A percentile compares a stretch with the other conserved stretches of the same genome.
These are phyloP conservation scores for Colletotrichum sp. DNA, from an alignment of 2,329 filamentous ascomycete genomes.

Conservation along the genomic window DNA sequence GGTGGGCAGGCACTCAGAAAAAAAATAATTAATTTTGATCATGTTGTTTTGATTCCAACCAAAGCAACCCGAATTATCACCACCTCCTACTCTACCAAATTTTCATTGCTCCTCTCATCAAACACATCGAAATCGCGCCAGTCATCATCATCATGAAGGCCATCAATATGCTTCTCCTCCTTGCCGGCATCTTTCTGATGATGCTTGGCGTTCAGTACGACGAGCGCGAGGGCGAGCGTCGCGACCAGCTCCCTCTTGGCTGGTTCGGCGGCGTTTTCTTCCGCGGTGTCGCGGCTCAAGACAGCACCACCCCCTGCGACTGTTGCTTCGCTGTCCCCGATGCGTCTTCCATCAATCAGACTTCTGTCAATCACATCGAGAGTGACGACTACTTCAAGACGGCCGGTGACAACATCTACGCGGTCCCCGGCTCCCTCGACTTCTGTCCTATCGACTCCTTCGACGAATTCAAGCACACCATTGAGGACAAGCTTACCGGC, in stretches of 20 bases:
- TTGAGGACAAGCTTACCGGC: background rate
- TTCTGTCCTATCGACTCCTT: background rate
- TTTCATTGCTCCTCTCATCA: background rate
- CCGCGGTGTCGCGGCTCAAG: background rate
- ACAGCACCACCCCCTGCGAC: too few species aligned
- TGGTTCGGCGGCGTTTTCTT: background rate
- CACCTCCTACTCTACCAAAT: background rate
- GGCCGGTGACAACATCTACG: background rate
- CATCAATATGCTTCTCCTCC: background rate
- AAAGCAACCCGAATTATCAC: background rate
- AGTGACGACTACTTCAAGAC: background rate
- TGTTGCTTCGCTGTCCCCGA: background rate
- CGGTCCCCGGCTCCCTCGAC: accelerated
- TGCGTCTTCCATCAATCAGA: background rate
- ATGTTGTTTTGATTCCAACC: background rate
- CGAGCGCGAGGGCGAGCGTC: background rate
- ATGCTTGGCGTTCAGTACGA: background rate
- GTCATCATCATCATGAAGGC: accelerated
- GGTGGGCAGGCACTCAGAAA: background rate
- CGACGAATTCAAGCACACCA: background rate
- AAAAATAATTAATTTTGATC: background rate
- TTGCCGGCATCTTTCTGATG: background rate
- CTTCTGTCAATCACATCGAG: background rate
- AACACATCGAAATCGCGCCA: background rate
- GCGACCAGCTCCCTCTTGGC: background rate